Conservation (phyloP, 805 yeast species). For the Kodamaea leandrae region DNA sequence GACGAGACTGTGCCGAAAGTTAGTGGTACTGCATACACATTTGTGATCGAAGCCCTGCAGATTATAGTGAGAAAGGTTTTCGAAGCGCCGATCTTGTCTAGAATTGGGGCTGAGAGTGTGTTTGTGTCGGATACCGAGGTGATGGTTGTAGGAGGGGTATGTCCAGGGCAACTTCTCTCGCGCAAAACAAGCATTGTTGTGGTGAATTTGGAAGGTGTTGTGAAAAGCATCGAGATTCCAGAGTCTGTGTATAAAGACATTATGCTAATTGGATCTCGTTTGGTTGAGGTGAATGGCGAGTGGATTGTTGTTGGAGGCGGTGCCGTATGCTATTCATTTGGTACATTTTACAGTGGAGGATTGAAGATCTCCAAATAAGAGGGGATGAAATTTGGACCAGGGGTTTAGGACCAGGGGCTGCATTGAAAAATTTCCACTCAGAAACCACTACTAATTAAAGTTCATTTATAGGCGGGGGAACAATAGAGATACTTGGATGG, state of each 20-base stretch:
- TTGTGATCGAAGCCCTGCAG: conserved; percentile 19
- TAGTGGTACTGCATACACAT: conserved; percentile 33
- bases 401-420: too few relatives aligned
- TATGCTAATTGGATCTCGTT: conserved; percentile 54
- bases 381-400: too few relatives aligned
- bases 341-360: conserved; percentile 39
- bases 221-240: conserved; percentile 28
- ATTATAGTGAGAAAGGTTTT: conserved; percentile 5
- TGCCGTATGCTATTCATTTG: conserved; percentile 81
- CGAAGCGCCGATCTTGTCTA: conserved; percentile 32
- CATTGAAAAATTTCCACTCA: too few relatives aligned
- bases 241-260: conserved; percentile 39
- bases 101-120: conserved; percentile 49
- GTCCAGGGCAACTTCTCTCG: conserved; percentile 33
- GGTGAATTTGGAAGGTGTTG: conserved; percentile 20
- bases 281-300: conserved; percentile 22
- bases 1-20: conserved; percentile 28
- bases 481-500: too few relatives aligned
- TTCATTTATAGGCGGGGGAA: too few relatives aligned
- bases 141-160: conserved; percentile 58
- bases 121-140: conserved; percentile 32
- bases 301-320: conserved; percentile 58
- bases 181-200: conserved; percentile 30
- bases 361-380: too few relatives aligned
- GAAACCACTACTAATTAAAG: too few relatives aligned